Evolutionary conservation across 176 grass and related monocot species (phyloP), one percentile per base, ranked within the genome.

Genomic region (Triticum dicoccoides): DNA sequence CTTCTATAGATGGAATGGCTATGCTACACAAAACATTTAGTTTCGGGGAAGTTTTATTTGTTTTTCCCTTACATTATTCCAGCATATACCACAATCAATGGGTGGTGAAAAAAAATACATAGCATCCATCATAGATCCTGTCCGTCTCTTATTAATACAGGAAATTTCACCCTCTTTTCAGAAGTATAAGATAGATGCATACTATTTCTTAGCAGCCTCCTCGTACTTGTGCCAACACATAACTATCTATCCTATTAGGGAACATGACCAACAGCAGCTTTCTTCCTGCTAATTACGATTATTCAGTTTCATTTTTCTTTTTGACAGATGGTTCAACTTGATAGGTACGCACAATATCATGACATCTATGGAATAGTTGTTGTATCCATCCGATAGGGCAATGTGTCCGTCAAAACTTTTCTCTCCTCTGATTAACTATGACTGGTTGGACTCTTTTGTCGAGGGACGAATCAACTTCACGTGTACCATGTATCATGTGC

Each of bases 161-260:
- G 73, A 51, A 38, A 38, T 38, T 70, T 21, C 11, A 51, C 27
- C 24, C 0, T 18, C 24, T 49, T 75, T 24, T 29, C 72, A 75
- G 72, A 75, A 49, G 17, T 49, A 75, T 49, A 75, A 49, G 44
- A 75, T 75, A 49, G 13, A 75, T 75, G 42, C 42, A 75, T 76
- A 76, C 8, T 52, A 47, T 1, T 49, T 11, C 10, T 44, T 44
- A 32, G 14, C 45, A 17, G 73, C 25, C 73, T 52, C 44, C 73
- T 4, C 7, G 7, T 29, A 29, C 42, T 0, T 59, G 18, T 59
- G 24, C 42, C 72, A 74, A 74, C 2, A 13, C 8, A 52, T 76
- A 15, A 76, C 17, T 4, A 52, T 32, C 73, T 76, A 52, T 32
- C 24, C 73, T 76, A 11, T 52, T 76, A 52, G 73, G 73, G 44